Conservation (phyloP, 306 rosid genomes). For the Astragalus glycyphyllos region DNA sequence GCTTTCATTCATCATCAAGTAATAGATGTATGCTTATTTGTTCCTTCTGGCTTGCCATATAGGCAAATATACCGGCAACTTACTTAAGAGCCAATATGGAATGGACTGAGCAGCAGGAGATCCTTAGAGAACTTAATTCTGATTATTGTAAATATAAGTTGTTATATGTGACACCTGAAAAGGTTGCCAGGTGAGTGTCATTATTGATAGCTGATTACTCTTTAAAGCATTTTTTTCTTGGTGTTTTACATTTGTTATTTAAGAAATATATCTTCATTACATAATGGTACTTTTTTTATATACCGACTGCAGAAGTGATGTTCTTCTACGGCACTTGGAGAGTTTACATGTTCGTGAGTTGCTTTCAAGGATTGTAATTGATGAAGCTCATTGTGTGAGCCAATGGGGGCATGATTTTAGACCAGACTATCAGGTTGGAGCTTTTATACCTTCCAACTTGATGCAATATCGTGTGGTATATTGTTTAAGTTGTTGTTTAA, state of each 20-base stretch:
- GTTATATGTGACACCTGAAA: conserved; percentile 95
- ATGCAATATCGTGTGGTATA: conserved; percentile 7
- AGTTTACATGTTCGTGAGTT: conserved; percentile 79
- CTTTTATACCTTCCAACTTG: conserved; percentile 37
- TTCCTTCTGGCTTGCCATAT: conserved; percentile 42
- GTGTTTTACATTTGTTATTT: conserved; percentile 20
- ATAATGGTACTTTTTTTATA: conserved; percentile 23
- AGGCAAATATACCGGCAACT: conserved; percentile 96
- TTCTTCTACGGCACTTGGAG: conserved; percentile 81
- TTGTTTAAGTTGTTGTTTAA: conserved; percentile 28
- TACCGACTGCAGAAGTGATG: conserved; percentile 76
- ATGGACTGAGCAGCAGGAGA: conserved; percentile 95
- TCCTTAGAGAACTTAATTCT: conserved; percentile 79
- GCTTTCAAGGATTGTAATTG: conserved; percentile 95
- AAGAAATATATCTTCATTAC: conserved; percentile 32
- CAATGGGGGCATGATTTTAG: conserved; percentile 99
- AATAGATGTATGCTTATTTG: conserved; percentile 29
- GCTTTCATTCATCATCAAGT: conserved; percentile 30
- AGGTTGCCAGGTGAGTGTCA: conserved; percentile 83
- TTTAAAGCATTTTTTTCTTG: conserved; percentile 37
- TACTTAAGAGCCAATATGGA: conserved; percentile 95
- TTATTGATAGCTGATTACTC: conserved; percentile 29
- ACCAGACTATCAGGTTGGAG: conserved; percentile 95
- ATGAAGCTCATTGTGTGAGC: conserved; percentile 99
- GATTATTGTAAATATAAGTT: conserved; percentile 79